Percentiles rank a stretch among this genome's conserved stretches.
Evolutionary conservation across 2,329 filamentous ascomycete genomes (phyloP).

Genomic region (Diaporthe humulicola): DNA sequence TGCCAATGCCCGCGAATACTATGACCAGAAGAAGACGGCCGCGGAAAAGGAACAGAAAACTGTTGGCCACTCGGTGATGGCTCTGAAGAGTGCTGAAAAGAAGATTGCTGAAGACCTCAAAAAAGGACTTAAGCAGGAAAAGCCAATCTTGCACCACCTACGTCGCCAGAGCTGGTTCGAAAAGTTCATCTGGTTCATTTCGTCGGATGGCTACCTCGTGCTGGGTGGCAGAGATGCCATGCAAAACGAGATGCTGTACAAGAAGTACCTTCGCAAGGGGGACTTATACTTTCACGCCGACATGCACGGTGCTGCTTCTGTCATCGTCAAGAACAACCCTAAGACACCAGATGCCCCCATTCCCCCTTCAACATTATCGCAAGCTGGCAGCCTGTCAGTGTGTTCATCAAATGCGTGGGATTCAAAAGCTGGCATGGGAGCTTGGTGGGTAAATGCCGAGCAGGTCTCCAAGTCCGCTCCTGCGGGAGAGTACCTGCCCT

Average conservation of each 20-base stretch:
- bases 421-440: slow-evolving; percentile 93
- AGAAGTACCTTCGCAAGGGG: slow-evolving; percentile 85
- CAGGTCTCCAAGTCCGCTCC: slow-evolving; percentile 90
- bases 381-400: slow-evolving; percentile 88
- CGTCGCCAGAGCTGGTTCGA: slow-evolving; percentile 94
- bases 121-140: slow-evolving; percentile 91
- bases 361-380: slow-evolving; percentile 89
- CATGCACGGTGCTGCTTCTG: slow-evolving; percentile 83
- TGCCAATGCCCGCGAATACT: slow-evolving; percentile 92
- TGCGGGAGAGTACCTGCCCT: slow-evolving; percentile 82
- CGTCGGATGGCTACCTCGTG: slow-evolving; percentile 93
- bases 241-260: slow-evolving; percentile 94
- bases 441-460: slow-evolving; percentile 93
- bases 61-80: slow-evolving; percentile 81
- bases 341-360: slow-evolving; percentile 86
- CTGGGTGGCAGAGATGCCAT: slow-evolving; percentile 89
- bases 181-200: slow-evolving; percentile 96
- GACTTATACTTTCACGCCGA: slow-evolving; percentile 95
- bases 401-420: slow-evolving; percentile 94
- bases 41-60: slow-evolving; percentile 92
- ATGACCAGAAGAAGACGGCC: slow-evolving; percentile 87
- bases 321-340: slow-evolving; percentile 91
- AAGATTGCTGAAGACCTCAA: slow-evolving; percentile 90
- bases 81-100: slow-evolving; percentile 89
- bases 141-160: slow-evolving; percentile 85